These are phyloP conservation scores for Neopestalotiopsis sp. DNA, from an alignment of 2,329 filamentous ascomycete species.

Conservation along the genomic window DNA sequence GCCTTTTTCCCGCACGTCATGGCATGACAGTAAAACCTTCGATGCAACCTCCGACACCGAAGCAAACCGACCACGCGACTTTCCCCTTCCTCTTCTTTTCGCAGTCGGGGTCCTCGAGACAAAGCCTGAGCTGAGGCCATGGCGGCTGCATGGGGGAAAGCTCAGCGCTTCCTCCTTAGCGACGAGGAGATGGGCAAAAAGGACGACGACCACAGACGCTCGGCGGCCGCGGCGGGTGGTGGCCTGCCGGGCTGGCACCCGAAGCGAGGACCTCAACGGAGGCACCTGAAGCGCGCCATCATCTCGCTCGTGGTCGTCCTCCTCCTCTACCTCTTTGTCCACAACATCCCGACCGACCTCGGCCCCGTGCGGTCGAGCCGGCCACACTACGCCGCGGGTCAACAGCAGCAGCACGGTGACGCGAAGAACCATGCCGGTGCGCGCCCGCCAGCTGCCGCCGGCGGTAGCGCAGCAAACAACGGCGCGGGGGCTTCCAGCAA, in stretches of 20 bases:
- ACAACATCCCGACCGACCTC: conserved; percentile 61
- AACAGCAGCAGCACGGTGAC: not conserved
- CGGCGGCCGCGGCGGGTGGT: conserved; percentile 31
- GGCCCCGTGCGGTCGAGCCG: conserved; percentile 42
- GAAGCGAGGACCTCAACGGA: conserved; percentile 52
- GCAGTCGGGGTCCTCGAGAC: not conserved
- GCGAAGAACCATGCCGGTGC: not conserved
- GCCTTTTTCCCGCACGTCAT: not conserved
- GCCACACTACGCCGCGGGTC: conserved; percentile 29
- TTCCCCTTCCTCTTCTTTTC: not conserved
- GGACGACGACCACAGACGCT: conserved; percentile 57
- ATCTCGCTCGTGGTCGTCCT: conserved; percentile 51
- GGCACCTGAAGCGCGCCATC: conserved; percentile 58
- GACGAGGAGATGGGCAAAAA: conserved; percentile 65
- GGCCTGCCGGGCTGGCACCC: conserved; percentile 44
- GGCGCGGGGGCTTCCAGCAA: conserved; percentile 50
- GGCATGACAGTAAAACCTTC: conserved; percentile 1
- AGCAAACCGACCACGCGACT: not conserved
- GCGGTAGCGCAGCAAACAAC: conserved; percentile 16
- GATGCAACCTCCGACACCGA: conserved; percentile 8
- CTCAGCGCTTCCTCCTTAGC: conserved; percentile 52
- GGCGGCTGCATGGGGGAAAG: conserved; percentile 39
- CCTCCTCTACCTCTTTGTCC: conserved; percentile 67
- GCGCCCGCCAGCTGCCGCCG: conserved; percentile 8
- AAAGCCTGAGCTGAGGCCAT: conserved; percentile 13